A percentile compares a stretch with the other conserved stretches of the same genome.
phyloP scores from a whole-genome alignment of 345 rosid genomes.

The Microthlaspi erraticum region DNA sequence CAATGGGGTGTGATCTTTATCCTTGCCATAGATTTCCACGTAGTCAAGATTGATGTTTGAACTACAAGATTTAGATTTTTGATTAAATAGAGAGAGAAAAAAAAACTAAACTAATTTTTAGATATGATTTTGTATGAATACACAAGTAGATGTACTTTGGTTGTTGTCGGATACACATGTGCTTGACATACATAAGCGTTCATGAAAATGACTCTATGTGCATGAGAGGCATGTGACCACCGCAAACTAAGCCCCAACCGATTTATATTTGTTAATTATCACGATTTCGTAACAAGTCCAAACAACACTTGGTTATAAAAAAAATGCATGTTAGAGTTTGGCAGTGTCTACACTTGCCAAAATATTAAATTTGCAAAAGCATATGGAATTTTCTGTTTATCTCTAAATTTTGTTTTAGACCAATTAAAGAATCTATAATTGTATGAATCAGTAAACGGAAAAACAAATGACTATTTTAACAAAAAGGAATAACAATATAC shows the following conservation, averaged over 20 bases:
- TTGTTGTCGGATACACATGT: slow-evolving; percentile 45
- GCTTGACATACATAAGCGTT: slow-evolving; percentile 32
- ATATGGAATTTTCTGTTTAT: background rate
- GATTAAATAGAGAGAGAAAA: background rate
- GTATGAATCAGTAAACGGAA: background rate
- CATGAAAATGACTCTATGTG: slow-evolving; percentile 32
- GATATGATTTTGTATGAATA: background rate
- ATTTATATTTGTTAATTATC: background rate
- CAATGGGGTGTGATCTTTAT: background rate
- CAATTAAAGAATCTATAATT: background rate
- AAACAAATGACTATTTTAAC: background rate
- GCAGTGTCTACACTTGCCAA: slow-evolving; percentile 28
- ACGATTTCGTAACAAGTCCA: slow-evolving; percentile 22
- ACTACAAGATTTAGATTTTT: background rate
- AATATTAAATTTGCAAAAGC: slow-evolving; percentile 21
- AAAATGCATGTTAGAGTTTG: slow-evolving; percentile 1
- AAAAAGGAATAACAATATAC: background rate
- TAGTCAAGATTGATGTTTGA: background rate
- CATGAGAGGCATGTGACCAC: slow-evolving; percentile 51
- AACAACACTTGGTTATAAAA: slow-evolving; percentile 19
- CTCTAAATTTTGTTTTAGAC: background rate
- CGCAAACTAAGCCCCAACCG: slow-evolving; percentile 39
- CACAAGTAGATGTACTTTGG: slow-evolving; percentile 35
- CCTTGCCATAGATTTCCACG: background rate
- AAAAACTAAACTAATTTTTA: background rate